phyloP scores from a whole-genome alignment of 208 protist genomes.

The Wallacemonas sp. region DNA sequence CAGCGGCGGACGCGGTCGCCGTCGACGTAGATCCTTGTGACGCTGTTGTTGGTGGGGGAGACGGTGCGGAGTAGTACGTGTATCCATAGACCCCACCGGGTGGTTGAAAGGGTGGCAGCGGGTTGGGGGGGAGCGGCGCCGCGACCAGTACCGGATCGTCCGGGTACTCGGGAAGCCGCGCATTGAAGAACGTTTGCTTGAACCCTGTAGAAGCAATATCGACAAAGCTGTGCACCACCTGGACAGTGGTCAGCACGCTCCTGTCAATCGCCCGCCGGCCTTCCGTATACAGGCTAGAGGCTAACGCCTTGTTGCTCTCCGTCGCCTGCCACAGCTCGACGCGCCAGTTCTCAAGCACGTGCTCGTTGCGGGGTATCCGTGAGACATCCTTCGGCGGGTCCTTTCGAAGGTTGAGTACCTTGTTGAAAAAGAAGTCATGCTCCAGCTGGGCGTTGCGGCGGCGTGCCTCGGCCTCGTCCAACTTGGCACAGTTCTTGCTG shows the following conservation, averaged over 20 bases:
- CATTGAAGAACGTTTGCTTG: constrained; percentile 46
- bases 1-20: too few species aligned
- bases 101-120: constrained; percentile 29
- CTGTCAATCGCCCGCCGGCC: constrained; percentile 59
- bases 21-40: too few species aligned
- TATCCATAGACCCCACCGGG: background rate
- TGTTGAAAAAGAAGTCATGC: constrained; percentile 78
- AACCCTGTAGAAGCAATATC: constrained; percentile 43
- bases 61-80: background rate
- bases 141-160: constrained; percentile 43
- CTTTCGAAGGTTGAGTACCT: constrained; percentile 58
- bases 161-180: constrained; percentile 46
- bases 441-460: constrained; percentile 64
- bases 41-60: background rate
- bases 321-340: constrained; percentile 71
- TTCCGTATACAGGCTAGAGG: constrained; percentile 58
- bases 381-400: constrained; percentile 54
- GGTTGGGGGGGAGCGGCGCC: constrained; percentile 42
- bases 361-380: constrained; percentile 76
- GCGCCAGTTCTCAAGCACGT: constrained; percentile 69
- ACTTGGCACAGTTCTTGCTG: constrained; percentile 32
- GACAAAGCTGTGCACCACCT: constrained; percentile 56
- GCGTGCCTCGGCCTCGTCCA: constrained; percentile 50
- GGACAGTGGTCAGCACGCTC: constrained; percentile 52
- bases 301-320: constrained; percentile 55